These are phyloP conservation scores for Lachancea sp. DNA, from an alignment of 805 yeast species.

Conservation along the genomic window DNA sequence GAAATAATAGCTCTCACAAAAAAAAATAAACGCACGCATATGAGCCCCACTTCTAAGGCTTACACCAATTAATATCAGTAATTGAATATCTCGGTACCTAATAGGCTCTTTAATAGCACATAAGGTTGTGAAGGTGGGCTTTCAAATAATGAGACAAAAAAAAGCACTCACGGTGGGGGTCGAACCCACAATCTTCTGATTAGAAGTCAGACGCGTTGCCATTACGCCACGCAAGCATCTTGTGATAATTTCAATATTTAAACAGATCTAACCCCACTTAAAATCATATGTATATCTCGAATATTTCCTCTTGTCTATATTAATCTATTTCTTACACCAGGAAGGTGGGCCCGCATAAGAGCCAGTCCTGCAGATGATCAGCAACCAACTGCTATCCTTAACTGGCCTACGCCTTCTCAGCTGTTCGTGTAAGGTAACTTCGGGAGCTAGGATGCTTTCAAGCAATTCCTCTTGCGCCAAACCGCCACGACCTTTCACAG, in stretches of 20 bases:
- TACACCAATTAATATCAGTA: too few species aligned
- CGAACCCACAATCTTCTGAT: slow-evolving; percentile 51
- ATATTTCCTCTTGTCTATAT: not conserved
- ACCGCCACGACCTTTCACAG: slow-evolving; percentile 10
- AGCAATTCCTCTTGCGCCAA: not conserved
- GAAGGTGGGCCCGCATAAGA: too few species aligned
- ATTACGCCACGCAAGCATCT: slow-evolving; percentile 42
- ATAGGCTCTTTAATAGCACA: too few species aligned
- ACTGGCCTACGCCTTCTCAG: not conserved
- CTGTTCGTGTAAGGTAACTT: not conserved
- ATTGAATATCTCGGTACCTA: too few species aligned
- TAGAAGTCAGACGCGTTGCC: slow-evolving; percentile 54
- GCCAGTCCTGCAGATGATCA: not conserved
- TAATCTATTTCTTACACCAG: too few species aligned
- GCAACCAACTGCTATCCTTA: not conserved
- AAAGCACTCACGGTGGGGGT: slow-evolving; percentile 48
- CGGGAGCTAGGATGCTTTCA: not conserved
- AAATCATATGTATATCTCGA: too few species aligned
- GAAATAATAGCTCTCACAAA: not conserved
- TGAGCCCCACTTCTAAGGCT: too few species aligned
- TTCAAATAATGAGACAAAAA: too few species aligned
- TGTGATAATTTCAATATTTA: not conserved
- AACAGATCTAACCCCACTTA: too few species aligned
- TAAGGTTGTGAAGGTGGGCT: too few species aligned
- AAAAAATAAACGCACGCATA: too few species aligned